Base-by-base conservation (phyloP, 345 rosid genomes). In the Citrus mangshanensis region DNA sequence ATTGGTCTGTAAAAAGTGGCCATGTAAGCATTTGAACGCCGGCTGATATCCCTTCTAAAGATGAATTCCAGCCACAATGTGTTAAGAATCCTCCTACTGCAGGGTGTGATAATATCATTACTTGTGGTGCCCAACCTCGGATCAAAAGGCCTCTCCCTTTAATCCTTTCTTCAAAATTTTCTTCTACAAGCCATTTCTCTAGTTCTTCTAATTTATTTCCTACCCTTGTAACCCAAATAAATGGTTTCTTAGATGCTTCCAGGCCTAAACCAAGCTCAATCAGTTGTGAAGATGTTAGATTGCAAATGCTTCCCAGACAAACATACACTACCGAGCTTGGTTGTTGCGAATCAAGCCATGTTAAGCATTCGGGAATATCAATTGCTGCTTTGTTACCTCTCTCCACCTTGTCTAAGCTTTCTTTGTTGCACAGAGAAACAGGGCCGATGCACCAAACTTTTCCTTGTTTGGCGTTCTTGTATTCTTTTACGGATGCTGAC, bases 51-150 rank as follows among this genome's bases (percentile, higher is more conserved):
- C 78, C 83, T n/a, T 82, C 85, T 0, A 82, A 28, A 3, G 51
- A 46, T 46, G 51, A 46, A 46, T 46, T 35, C 70, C 67, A 79
- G 40, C 82, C 85, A 34, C 85, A 83, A 3, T 80, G 85, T 0
- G 81, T 83, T 9, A 83, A 61, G 73, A 83, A 83, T 14, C 79
- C 83, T 7, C 83, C 79, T 25, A 83, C 18, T 0, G 83, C 40
- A 54, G 69, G 69, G 25, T 83, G 81, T 61, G 83, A 80, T 24
- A 80, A 78, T 24, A 80, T 83, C 37, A 83, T 35, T 28, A 83
- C 13, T 63, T 83, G 86, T 12, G 86, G 81, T 0, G 81, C 4
- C 86, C 81, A 83, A 4, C 86, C 83, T 54, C 13, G 77, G 14
- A 83, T 80, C 21, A 80, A 13, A 68, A 83, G 77, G 1, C 81